Evolutionary conservation across 2,329 filamentous ascomycete species (phyloP).

Genomic region (Fusarium penzigii): DNA sequence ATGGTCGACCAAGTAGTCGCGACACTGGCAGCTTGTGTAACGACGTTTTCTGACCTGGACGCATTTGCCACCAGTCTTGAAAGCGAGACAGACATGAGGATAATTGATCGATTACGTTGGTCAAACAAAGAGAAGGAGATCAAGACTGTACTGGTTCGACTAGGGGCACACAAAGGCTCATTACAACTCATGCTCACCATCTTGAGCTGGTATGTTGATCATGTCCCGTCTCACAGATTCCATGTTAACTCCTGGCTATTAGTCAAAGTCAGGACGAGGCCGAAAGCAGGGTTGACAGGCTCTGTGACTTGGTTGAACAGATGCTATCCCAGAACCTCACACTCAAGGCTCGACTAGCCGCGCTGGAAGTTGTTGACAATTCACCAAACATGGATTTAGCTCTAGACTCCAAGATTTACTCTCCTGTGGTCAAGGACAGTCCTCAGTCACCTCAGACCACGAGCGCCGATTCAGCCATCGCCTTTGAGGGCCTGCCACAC

Average conservation of each 20-base stretch:
- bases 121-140: slow-evolving; percentile 8
- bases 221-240: neutral
- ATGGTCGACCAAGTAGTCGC: slow-evolving; percentile 14
- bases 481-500: neutral
- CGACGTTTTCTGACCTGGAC: slow-evolving; percentile 7
- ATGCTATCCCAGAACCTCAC: neutral
- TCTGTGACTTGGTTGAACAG: slow-evolving; percentile 7
- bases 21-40: slow-evolving; percentile 7
- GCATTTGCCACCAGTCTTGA: neutral
- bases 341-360: slow-evolving; percentile 3
- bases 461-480: neutral
- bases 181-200: slow-evolving; percentile 10
- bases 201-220: slow-evolving; percentile 2
- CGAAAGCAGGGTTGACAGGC: slow-evolving; percentile 6
- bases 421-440: neutral
- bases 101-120: slow-evolving; percentile 3
- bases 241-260: neutral
- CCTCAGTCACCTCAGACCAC: neutral
- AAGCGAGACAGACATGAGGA: neutral
- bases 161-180: slow-evolving; percentile 12
- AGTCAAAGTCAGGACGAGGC: slow-evolving; percentile 10
- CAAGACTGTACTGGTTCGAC: slow-evolving; percentile 1
- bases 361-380: neutral
- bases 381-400: neutral
- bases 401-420: neutral